Conservation (phyloP, 2,329 filamentous ascomycete genomes). For the Purpureocillium takamizusanense region DNA sequence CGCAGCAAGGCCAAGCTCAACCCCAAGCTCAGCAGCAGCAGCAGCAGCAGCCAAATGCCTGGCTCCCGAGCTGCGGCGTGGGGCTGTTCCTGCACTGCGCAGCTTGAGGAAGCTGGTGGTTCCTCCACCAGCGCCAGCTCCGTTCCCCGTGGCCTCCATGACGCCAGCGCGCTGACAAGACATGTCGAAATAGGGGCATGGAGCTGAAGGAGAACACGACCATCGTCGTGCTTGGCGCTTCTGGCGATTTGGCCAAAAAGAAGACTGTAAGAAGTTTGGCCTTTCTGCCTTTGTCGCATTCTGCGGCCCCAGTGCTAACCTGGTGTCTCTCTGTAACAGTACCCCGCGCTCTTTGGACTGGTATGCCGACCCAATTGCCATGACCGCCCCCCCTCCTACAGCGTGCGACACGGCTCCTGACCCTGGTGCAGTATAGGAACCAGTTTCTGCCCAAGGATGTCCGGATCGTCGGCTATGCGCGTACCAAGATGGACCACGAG, state of each 20-base stretch:
- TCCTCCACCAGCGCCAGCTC: too few relatives aligned
- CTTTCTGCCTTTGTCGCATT: conserved; percentile 7
- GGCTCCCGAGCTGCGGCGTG: too few relatives aligned
- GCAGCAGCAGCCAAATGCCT: too few relatives aligned
- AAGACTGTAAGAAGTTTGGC: conserved; percentile 66
- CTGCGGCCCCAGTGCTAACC: conserved; percentile 11
- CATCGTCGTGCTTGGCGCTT: conserved; percentile 93
- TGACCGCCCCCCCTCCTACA: conserved; percentile 2
- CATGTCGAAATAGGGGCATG: conserved; percentile 50
- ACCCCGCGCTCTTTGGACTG: conserved; percentile 92
- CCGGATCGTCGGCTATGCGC: conserved; percentile 95
- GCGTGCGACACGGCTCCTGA: not conserved
- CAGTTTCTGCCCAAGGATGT: conserved; percentile 97
- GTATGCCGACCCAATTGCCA: conserved; percentile 50
- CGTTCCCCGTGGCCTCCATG: not conserved
- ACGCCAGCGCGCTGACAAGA: conserved; percentile 5
- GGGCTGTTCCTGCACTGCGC: too few relatives aligned
- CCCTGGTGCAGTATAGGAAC: conserved; percentile 71
- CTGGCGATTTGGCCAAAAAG: conserved; percentile 97
- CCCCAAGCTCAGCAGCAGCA: too few relatives aligned
- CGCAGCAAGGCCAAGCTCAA: too few relatives aligned
- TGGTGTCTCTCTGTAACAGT: conserved; percentile 40
- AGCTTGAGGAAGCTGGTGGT: too few relatives aligned
- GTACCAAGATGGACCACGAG: conserved; percentile 97
- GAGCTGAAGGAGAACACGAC: conserved; percentile 98